These are phyloP conservation scores for Apiospora saccharicola DNA, from an alignment of 2,329 filamentous ascomycete genomes.

Conservation along the genomic window DNA sequence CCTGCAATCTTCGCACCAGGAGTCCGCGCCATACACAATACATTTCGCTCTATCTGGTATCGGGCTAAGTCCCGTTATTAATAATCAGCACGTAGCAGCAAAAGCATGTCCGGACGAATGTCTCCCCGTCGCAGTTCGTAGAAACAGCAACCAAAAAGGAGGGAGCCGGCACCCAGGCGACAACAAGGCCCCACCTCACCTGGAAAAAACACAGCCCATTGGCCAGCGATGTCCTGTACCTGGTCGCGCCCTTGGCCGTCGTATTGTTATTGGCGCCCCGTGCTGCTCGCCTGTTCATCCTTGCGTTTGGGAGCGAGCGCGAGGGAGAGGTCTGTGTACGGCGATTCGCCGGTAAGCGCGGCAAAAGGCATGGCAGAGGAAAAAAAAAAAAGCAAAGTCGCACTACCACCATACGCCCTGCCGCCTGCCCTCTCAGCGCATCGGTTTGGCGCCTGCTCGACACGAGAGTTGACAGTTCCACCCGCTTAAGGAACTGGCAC, in stretches of 20 bases:
- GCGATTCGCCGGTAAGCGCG: background rate
- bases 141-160: background rate
- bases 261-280: background rate
- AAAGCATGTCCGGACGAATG: background rate
- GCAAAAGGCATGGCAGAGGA: background rate
- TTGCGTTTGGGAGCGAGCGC: background rate
- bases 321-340: too few relatives aligned
- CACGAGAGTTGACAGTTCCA: background rate
- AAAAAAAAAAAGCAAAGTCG: background rate
- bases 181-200: background rate
- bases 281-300: background rate
- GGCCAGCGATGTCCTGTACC: background rate
- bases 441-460: background rate
- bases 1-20: background rate
- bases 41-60: background rate
- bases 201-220: background rate
- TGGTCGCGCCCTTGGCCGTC: background rate
- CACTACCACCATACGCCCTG: too few relatives aligned
- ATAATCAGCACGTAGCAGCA: background rate
- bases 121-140: background rate
- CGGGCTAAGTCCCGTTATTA: background rate
- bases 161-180: background rate
- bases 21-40: background rate
- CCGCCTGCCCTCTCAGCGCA: background rate
- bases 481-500: background rate